Base-by-base conservation (phyloP, 2,329 filamentous ascomycete species). In the Ustilaginoidea virens region DNA sequence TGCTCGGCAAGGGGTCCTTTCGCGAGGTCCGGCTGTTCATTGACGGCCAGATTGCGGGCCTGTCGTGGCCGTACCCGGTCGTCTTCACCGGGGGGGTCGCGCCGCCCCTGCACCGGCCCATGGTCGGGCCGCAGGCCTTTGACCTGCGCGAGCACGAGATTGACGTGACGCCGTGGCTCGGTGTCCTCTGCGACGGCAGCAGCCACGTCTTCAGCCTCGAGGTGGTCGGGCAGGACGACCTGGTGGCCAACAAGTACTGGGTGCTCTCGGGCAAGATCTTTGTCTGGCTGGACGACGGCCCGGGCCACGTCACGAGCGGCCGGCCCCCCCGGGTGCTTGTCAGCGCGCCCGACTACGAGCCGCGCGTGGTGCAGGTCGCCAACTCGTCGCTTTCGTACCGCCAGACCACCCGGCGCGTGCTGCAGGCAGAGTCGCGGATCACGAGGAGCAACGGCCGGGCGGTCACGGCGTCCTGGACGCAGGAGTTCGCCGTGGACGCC, bases 51-150 rank as follows among this genome's bases (percentile, higher is more conserved):
- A 51, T 87, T 14, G 79, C 78, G 2, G 82, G 81, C 2, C 71
- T 85, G 2, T 67, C 72, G 18, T 90, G 79, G 80, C 83, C 82
- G 1, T 87, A 80, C 41, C 80, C 81, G 0, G 65, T 83, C 12
- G 75, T 92, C 27, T 87, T 86, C 41, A 86, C 82, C 0, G 82
- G 83, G 3, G 81, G 81, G 2, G 62, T 92, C 5, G 74, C 78
- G 1, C 80, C 80, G 4, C 71, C 72, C 1, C 63, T 90, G 22
- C 83, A 85, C 66, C 63, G 80, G 5, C 82, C 82, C 0, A 65
- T 90, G 30, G 81, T 80, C 3, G 80, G 80, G 1, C 70, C 80
- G 13, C 74, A 90, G 42, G 72, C 80, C 0, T 90, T 83, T 46
- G 80, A 90, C 44, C 58, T 92, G 15, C 61, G 68, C 25, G 80